phyloP scores from a whole-genome alignment of 345 rosid species.

The Geranium brycei region DNA sequence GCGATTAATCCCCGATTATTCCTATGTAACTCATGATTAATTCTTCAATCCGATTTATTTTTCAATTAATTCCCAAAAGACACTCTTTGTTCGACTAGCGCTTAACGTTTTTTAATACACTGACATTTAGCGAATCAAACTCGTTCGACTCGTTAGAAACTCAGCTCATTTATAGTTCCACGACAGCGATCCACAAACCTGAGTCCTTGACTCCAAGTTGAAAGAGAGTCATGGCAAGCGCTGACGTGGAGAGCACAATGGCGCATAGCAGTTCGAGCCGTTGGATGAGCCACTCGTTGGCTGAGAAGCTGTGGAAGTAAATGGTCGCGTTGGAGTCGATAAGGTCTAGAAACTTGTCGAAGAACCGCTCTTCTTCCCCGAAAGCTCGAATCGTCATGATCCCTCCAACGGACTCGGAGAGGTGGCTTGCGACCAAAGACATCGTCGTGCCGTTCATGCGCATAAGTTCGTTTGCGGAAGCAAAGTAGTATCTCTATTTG shows the following conservation, averaged over 20 bases:
- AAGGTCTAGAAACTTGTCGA: conserved; percentile 31
- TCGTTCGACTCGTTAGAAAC: too few relatives aligned
- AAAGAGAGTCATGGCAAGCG: conserved; percentile 43
- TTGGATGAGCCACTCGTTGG: conserved; percentile 52
- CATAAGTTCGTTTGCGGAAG: conserved; percentile 46
- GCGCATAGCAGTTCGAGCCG: conserved; percentile 45
- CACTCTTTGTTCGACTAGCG: too few relatives aligned
- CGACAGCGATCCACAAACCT: conserved; percentile 14
- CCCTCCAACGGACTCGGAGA: conserved; percentile 52
- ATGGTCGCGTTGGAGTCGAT: conserved; percentile 43
- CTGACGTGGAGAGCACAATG: conserved; percentile 34
- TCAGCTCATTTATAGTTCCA: too few relatives aligned
- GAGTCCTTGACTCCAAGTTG: conserved; percentile 42
- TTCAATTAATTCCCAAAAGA: too few relatives aligned
- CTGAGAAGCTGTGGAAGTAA: conserved; percentile 36
- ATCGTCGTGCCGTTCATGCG: conserved; percentile 51
- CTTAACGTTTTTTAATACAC: too few relatives aligned
- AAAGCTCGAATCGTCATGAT: conserved; percentile 51
- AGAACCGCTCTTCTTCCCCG: conserved; percentile 38
- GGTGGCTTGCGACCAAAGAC: conserved; percentile 37
- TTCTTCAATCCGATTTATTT: too few relatives aligned
- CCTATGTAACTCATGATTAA: too few relatives aligned
- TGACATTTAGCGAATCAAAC: too few relatives aligned
- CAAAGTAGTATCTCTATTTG: conserved; percentile 37
- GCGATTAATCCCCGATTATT: too few relatives aligned